Percentiles rank a stretch among this genome's conserved stretches.
Evolutionary conservation across 73 alveolate genomes (phyloP).

Genomic region (Symbiodinium pilosum): DNA sequence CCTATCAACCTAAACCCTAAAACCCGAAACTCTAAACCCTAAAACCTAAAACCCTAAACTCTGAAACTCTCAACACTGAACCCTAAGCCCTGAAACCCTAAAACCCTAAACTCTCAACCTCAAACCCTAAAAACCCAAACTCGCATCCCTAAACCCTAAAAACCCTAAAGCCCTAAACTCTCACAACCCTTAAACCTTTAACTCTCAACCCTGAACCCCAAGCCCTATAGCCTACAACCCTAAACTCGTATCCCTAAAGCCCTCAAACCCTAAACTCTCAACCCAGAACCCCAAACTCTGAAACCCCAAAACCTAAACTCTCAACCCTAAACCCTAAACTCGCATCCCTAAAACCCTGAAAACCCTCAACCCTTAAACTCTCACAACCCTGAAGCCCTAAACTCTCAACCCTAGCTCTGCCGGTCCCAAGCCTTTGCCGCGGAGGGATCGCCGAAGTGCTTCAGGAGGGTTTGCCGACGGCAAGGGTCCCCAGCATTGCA

Average conservation of each 20-base stretch:
- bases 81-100: not conserved
- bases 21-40: too few relatives aligned
- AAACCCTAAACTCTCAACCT: not conserved
- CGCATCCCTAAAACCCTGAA: not conserved
- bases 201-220: not conserved
- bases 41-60: too few relatives aligned
- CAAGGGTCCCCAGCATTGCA: slow-evolving; percentile 26
- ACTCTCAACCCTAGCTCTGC: not conserved
- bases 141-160: not conserved
- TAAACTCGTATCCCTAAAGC: not conserved
- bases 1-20: too few relatives aligned
- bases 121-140: not conserved
- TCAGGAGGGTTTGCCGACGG: slow-evolving; percentile 61
- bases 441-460: slow-evolving; percentile 73
- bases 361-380: not conserved
- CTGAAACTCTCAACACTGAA: not conserved
- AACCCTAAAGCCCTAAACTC: not conserved
- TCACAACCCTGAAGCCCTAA: not conserved
- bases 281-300: not conserved
- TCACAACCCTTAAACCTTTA: not conserved
- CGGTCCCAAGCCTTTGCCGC: not conserved
- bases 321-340: not conserved
- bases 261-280: not conserved
- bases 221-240: not conserved
- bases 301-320: not conserved